Conservation (phyloP, 306 rosid species). For the Cucumis hystrix region DNA sequence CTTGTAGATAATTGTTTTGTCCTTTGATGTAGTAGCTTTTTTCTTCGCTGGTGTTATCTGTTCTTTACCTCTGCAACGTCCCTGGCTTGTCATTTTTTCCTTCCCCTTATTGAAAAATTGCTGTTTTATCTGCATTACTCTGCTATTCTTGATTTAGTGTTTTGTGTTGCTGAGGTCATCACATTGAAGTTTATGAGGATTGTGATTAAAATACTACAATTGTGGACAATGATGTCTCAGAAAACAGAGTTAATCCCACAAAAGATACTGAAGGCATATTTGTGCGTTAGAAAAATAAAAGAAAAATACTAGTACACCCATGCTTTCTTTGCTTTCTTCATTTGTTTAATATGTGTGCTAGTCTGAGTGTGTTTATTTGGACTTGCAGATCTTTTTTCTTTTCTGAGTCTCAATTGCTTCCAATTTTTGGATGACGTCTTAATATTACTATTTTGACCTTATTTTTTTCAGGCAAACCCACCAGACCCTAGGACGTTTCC, state of each 20-base stretch:
- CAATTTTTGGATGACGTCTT: not conserved
- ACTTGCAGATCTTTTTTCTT: not conserved
- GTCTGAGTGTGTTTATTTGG: not conserved
- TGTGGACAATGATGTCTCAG: not conserved
- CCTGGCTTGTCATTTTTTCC: not conserved
- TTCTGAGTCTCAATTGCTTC: not conserved
- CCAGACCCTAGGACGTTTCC: constrained; percentile 64
- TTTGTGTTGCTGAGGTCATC: not conserved
- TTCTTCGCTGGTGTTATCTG: not conserved
- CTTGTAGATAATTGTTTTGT: not conserved
- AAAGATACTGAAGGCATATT: not conserved
- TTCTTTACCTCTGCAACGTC: not conserved
- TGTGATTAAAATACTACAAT: not conserved
- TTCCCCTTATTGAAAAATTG: not conserved
- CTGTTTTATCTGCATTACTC: not conserved
- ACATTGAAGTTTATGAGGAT: not conserved
- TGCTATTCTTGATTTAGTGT: not conserved
- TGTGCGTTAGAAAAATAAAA: not conserved
- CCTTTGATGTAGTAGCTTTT: not conserved
- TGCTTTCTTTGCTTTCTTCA: not conserved
- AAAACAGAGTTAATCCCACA: not conserved
- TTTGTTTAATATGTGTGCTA: not conserved
- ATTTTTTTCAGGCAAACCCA: constrained; percentile 54
- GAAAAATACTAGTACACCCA: not conserved
- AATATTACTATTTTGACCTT: not conserved